phyloP scores from a whole-genome alignment of 1,284 basidiomycete species.

The Trichosporon ovoides region DNA sequence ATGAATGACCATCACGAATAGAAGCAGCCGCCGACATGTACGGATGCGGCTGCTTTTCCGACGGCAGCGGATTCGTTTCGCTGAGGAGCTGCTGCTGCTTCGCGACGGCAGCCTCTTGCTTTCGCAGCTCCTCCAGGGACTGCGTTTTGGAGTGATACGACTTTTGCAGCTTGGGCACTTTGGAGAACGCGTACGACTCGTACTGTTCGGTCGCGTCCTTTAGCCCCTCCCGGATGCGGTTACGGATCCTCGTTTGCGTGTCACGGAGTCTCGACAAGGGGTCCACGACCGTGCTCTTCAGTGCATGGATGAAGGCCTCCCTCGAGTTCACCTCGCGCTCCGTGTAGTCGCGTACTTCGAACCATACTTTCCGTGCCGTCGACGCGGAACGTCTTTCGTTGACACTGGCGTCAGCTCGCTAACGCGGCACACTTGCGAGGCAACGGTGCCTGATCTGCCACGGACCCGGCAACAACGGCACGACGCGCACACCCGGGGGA shows the following conservation, averaged over 20 bases:
- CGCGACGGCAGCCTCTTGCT: constrained; percentile 45
- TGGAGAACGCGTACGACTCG: constrained; percentile 68
- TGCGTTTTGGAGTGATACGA: constrained; percentile 72
- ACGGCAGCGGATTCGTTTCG: constrained; percentile 23
- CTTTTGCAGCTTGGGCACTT: constrained; percentile 69
- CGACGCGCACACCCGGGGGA: background rate
- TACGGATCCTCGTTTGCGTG: constrained; percentile 77
- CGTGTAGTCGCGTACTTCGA: constrained; percentile 73
- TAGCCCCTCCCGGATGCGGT: constrained; percentile 81
- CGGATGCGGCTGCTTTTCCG: constrained; percentile 17
- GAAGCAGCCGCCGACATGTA: constrained; percentile 12
- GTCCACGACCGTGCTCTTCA: constrained; percentile 66
- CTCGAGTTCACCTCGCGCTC: constrained; percentile 78
- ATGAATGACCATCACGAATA: constrained; percentile 6
- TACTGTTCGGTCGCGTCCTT: constrained; percentile 66
- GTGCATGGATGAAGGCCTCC: constrained; percentile 65
- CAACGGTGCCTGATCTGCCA: no score
- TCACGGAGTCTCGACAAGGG: constrained; percentile 62
- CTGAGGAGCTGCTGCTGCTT: constrained; percentile 46
- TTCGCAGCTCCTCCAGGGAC: constrained; percentile 59
- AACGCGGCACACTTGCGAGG: background rate
- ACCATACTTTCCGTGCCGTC: constrained; percentile 64
- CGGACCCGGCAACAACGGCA: background rate
- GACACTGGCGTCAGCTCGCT: constrained; percentile 10
- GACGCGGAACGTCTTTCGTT: constrained; percentile 59